Evolutionary conservation across 768 basidiomycete genomes (phyloP).

Genomic region (Trametopsis cervina): DNA sequence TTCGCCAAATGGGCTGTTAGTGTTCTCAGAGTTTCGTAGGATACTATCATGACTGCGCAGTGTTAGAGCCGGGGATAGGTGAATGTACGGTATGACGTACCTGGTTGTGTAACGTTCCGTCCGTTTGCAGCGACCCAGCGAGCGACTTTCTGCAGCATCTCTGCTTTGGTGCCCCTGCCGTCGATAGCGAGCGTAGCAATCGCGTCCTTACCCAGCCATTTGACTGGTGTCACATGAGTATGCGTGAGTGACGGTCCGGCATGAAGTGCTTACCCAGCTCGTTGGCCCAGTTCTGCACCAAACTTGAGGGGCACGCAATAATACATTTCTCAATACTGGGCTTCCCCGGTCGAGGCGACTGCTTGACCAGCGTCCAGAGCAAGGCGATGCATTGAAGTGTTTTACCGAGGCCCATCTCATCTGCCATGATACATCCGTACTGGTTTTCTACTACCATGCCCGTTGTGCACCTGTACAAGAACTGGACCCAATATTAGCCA

Average conservation of each 20-base stretch:
- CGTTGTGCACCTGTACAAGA: constrained; percentile 91
- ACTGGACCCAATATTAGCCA: constrained; percentile 41
- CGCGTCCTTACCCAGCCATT: constrained; percentile 90
- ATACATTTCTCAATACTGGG: constrained; percentile 94
- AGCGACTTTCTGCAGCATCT: constrained; percentile 69
- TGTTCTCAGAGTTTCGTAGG: constrained; percentile 90
- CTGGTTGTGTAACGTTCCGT: constrained; percentile 86
- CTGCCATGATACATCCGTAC: constrained; percentile 97
- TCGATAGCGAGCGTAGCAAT: constrained; percentile 84
- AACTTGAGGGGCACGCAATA: constrained; percentile 92
- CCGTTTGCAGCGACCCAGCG: constrained; percentile 90
- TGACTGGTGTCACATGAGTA: constrained; percentile 45
- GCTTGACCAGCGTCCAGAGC: constrained; percentile 92
- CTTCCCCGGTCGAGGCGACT: constrained; percentile 84
- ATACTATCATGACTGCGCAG: constrained; percentile 88
- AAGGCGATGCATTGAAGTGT: constrained; percentile 95
- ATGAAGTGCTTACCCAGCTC: constrained; percentile 68
- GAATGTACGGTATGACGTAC: constrained; percentile 31
- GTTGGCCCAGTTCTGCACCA: constrained; percentile 99
- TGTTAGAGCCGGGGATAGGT: background rate
- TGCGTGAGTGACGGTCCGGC: constrained; percentile 1
- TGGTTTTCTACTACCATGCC: constrained; percentile 90
- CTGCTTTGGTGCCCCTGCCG: constrained; percentile 84
- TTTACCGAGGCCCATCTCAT: constrained; percentile 98
- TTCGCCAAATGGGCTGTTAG: constrained; percentile 68